These are phyloP conservation scores for Thozetella sp. DNA, from an alignment of 495 filamentous ascomycete genomes.

Conservation along the genomic window DNA sequence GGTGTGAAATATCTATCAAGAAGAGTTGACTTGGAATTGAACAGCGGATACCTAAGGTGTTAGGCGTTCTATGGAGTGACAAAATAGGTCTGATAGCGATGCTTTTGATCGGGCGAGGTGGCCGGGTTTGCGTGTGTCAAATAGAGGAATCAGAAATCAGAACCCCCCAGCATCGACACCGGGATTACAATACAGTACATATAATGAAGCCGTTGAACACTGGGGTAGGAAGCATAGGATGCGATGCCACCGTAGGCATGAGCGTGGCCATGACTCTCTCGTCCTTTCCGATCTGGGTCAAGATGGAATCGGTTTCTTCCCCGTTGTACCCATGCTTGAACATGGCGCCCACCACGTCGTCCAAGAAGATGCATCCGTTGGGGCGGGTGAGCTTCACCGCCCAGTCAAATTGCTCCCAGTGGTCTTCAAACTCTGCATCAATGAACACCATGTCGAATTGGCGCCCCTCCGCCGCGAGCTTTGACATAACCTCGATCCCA, in stretches of 20 bases:
- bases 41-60: too few species aligned
- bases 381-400: slow-evolving; percentile 34
- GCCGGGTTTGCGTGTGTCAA: too few species aligned
- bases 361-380: slow-evolving; percentile 37
- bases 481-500: slow-evolving; percentile 40
- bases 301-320: slow-evolving; percentile 17
- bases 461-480: slow-evolving; percentile 31
- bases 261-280: slow-evolving; percentile 43
- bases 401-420: slow-evolving; percentile 45
- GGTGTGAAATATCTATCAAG: too few species aligned
- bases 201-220: not conserved
- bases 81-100: too few species aligned
- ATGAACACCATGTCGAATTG: slow-evolving; percentile 49
- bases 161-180: too few species aligned
- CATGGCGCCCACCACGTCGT: slow-evolving; percentile 41
- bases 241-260: slow-evolving; percentile 36
- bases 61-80: too few species aligned
- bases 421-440: slow-evolving; percentile 44
- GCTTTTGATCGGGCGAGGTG: too few species aligned
- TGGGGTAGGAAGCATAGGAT: not conserved
- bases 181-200: too few species aligned
- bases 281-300: slow-evolving; percentile 44
- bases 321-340: slow-evolving; percentile 19
- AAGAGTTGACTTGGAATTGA: too few species aligned
- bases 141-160: too few species aligned